Conservation (phyloP, 2,329 filamentous ascomycete genomes). For the Trichoderma semiorbis region DNA sequence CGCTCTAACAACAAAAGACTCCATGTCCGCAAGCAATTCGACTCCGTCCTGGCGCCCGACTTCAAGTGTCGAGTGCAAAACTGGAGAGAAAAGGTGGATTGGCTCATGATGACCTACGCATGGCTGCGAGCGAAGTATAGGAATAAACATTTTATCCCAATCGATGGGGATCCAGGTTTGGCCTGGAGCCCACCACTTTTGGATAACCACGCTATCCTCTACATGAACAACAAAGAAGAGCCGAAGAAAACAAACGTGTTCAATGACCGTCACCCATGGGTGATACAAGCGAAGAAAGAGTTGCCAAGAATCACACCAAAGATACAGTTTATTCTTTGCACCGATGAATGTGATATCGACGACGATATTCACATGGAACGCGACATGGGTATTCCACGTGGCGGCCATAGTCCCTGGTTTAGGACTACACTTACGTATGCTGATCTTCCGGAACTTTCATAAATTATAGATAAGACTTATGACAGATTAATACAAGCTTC, state of each 20-base stretch:
- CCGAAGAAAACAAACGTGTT: neutral
- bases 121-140: neutral
- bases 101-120: neutral
- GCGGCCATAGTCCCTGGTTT: neutral
- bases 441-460: neutral
- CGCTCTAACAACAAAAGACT: neutral
- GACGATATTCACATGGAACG: neutral
- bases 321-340: neutral
- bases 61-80: neutral
- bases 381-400: neutral
- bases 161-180: neutral
- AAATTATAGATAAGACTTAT: neutral
- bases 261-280: neutral
- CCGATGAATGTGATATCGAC: neutral
- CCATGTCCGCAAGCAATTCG: neutral
- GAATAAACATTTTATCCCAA: neutral
- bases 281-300: neutral
- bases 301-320: neutral
- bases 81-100: neutral
- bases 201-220: neutral
- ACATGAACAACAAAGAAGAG: neutral
- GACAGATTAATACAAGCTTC: too few relatives aligned
- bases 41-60: neutral
- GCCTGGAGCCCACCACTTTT: neutral
- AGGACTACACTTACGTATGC: neutral